Evolutionary conservation across 2,329 filamentous ascomycete genomes (phyloP), one percentile per base, ranked within the genome.

Genomic region (Cladosporium velox): DNA sequence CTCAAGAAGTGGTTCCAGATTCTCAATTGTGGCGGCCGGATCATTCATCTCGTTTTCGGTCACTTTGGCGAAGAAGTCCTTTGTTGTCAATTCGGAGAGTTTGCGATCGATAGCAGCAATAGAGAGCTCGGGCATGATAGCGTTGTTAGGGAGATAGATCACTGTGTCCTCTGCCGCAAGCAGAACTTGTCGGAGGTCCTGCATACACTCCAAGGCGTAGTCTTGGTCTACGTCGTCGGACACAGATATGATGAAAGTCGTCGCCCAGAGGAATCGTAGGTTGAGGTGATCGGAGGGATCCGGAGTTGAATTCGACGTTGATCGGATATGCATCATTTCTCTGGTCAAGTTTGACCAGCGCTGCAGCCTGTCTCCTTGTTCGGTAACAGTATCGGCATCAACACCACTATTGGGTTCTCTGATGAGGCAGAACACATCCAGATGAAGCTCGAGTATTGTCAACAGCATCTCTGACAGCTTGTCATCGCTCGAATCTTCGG

Each of bases 41-140:
- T 97, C 90, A 57, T 90, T 88, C 66, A 89, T 86, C 66, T 95
- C 90, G 44, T 93, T 89, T 67, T 91, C 90, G 75, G 98, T 98
- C 0, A 99, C 86, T 44, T 89, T 91, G 60, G 93, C 84, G 78
- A 99, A 98, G 77, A 98, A 98, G 74, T 97, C 94, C 87, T 96
- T 95, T 0, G 94, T 98, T 15, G 92, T 97, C 38, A 98, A 84
- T 72, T 93, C 93, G 14, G 92, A 94, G 30, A 97, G 90, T 75
- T 99, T 94, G 64, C 92, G 89, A 69, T 98, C 93, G 8, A 95
- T 89, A 0, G 92, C 91, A n/a, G 86, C 85, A 2, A 88, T 80
- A 0, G 94, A 97, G 59, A 99, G 86, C 68, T 95, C 91, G 0
- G 92, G 88, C 89, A 99, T 96, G 24, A 93, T 86, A 1, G 88